phyloP scores from a whole-genome alignment of 1,139 yeast genomes.

The Hyphopichia khmerensis region DNA sequence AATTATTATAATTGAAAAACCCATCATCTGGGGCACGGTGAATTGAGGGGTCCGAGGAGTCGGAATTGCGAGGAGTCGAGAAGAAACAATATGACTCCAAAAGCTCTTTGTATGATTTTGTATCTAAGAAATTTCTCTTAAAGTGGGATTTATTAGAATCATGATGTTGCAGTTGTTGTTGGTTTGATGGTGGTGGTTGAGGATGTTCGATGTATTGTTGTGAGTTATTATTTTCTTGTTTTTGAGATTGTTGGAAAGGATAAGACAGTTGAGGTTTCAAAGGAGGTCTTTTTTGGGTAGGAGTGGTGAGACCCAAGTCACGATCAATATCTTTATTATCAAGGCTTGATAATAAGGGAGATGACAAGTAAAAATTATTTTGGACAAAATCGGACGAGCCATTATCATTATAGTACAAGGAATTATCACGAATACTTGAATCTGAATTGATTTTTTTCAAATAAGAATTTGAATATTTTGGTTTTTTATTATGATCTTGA shows the following conservation, averaged over 20 bases:
- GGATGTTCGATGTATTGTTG: too few species aligned
- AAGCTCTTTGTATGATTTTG: slow-evolving; percentile 65
- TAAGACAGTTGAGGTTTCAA: slow-evolving; percentile 2
- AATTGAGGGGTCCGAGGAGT: not conserved
- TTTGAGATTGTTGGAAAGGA: not conserved
- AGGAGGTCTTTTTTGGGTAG: not conserved
- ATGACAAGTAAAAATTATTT: slow-evolving; percentile 38
- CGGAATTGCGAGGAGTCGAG: slow-evolving; percentile 5
- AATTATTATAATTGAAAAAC: slow-evolving; percentile 1
- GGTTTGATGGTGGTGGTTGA: too few species aligned
- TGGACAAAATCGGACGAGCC: slow-evolving; percentile 27
- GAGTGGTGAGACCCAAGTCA: not conserved
- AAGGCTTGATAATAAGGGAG: slow-evolving; percentile 35
- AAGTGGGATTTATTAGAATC: not conserved
- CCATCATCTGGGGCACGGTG: slow-evolving; percentile 2
- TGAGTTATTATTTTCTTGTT: too few species aligned
- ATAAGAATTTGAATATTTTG: slow-evolving; percentile 41
- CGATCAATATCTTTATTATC: slow-evolving; percentile 7
- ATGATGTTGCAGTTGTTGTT: not conserved
- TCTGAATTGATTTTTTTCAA: slow-evolving; percentile 38
- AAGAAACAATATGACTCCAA: slow-evolving; percentile 74
- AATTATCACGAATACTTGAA: slow-evolving; percentile 9
- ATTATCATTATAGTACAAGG: slow-evolving; percentile 13
- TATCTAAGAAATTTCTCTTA: slow-evolving; percentile 33
- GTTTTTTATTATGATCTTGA: slow-evolving; percentile 23